Base-by-base conservation (phyloP, 2,329 filamentous ascomycete genomes). In the Cladosporium cucumerinum region DNA sequence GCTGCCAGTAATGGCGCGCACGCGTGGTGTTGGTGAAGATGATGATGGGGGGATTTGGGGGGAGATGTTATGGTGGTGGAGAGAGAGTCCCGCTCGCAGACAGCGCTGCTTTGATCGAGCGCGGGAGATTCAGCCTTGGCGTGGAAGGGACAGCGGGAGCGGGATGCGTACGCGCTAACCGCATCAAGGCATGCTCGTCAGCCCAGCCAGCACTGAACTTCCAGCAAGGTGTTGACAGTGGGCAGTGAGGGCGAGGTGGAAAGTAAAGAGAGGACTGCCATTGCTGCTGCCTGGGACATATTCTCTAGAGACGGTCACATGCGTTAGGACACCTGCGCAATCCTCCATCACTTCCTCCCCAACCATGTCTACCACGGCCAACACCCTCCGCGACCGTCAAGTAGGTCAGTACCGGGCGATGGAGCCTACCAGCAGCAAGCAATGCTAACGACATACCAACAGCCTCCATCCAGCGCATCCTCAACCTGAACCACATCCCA, bases 391-490 rank as follows among this genome's bases (percentile, higher is more conserved):
- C 75, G 88, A 90, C 80, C 86, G 87, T 74, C 89, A 91, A 82
- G 87, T 91, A 78, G 86, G 87, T 89, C 81, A 74, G 85, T 74
- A 72, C 67, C 65, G 58, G 60, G 32, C n/a, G 12, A 55, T 55
- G 60, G 49, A 30, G 63, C 64, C 69, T 61, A 63, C 51, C 62
- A 54, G 26, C 46, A 55, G 18, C 60, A 62, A 12, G 49, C 60
- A 46, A 62, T 54, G 49, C 60, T 62, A 62, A 62, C 48, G n/a
- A 16, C 34, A 21, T 23, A 65, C 54, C 48, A 62, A 34, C 23
- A 96, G 93, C 90, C 58, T 94, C 94, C 21, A 92, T 99, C 74
- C 93, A 96, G 82, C 94, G 92, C 79, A 93, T 99, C 73, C 87
- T 99, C 70, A 98, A 97, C 77, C 83, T 99, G 70, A 99, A 99